A percentile compares a stretch with the other conserved stretches of the same genome.
Conservation (phyloP, 371 early-diverging fungal genomes). For the Actinomucor elegans region DNA sequence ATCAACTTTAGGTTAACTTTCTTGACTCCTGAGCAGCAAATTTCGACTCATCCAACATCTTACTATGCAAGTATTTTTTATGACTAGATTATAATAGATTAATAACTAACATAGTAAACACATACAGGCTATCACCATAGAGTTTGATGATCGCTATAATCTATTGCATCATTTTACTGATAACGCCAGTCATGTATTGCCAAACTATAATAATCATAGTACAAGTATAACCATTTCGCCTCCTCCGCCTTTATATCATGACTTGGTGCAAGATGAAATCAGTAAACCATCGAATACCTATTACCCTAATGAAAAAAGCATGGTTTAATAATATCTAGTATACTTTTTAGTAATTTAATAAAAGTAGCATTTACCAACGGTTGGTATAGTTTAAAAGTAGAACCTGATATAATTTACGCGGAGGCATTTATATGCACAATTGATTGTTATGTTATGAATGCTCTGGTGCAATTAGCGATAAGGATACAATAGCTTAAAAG, state of each 20-base stretch:
- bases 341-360: too few species aligned
- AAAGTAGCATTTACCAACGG: too few species aligned
- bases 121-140: conserved; percentile 38
- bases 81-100: not conserved
- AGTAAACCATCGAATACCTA: conserved; percentile 26
- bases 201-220: conserved; percentile 4
- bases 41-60: conserved; percentile 14
- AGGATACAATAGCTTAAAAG: too few species aligned
- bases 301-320: conserved; percentile 29
- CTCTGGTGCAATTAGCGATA: too few species aligned
- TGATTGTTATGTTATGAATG: too few species aligned
- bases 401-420: too few species aligned
- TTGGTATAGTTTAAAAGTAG: too few species aligned
- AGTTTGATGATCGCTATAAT: conserved; percentile 45
- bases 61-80: conserved; percentile 31
- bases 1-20: conserved; percentile 39
- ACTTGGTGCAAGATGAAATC: conserved; percentile 3
- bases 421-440: too few species aligned
- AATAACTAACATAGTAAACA: not conserved
- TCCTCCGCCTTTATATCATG: too few species aligned
- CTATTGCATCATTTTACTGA: conserved; percentile 40
- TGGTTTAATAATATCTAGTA: not conserved
- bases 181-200: not conserved
- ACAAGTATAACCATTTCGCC: conserved; percentile 6
- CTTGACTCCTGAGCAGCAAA: conserved; percentile 27